Base-by-base conservation (phyloP, 257 asterid species). In the Euphrasia confusa region DNA sequence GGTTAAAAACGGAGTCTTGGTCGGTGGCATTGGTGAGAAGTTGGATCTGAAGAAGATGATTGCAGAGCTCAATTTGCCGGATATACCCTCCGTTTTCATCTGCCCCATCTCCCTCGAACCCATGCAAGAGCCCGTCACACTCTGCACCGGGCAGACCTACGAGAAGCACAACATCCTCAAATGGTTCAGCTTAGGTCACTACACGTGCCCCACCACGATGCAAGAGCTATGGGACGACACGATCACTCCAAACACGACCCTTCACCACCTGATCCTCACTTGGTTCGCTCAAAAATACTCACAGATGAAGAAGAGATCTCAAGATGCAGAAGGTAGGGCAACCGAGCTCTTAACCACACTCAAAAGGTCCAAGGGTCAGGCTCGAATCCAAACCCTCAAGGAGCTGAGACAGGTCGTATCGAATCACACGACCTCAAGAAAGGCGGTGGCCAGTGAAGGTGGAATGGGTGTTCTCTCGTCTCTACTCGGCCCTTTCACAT, bases 101-200 rank as follows among this genome's bases (percentile, higher is more conserved):
- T 86, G 95, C 72, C 95, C 92, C 0, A 83, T 86, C 58, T 86
- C 95, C 11, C 84, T 86, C 5, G 95, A 86, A 59, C 86, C 86
- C 89, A 28, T 87, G 95, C 92, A 77, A 70, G 95, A 87, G 44
- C 95, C 95, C 53, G 93, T 87, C 3, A 87, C 93, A n/a, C 95
- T 87, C 37, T 87, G 93, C 79, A 87, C 95, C 2, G 93, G 95
- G 10, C 95, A 87, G 69, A 87, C 95, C 24, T 87, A 87, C 27
- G 93, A 87, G 79, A 84, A 77, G 69, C 68, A 82, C 73, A 87
- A 87, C 80, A 87, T 87, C 60, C 90, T 82, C 73, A 87, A 84
- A 79, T 87, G 93, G 93, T 80, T 87, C 60, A 77, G 80, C 62
- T 70, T 87, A 67, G 95, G 95, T 54, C 90, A 84, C 66, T 84